Base-by-base conservation (phyloP, 2,329 filamentous ascomycete species). In the Paracamarosporium sp. region DNA sequence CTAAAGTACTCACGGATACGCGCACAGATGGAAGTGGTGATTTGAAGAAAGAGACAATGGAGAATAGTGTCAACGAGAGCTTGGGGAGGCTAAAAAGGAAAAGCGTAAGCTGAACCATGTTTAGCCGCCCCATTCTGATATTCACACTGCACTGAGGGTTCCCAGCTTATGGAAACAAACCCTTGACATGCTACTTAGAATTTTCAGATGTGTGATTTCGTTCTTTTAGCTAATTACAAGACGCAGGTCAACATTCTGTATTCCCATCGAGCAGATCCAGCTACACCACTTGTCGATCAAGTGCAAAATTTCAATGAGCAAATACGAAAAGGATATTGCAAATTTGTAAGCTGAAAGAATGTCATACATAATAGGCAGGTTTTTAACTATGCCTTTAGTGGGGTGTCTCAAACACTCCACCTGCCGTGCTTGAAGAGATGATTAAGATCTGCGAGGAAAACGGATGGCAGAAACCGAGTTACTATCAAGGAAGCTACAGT, bases 401-500 rank as follows among this genome's bases (percentile, higher is more conserved):
- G 59, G 59, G 55, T 17, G 52, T 61, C 27, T 58, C 52, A 4
- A 61, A 61, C 38, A 47, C 50, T 9, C 25, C 55, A 13, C 52
- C 53, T 8, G 31, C 35, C 9, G 45, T 55, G 20, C 48, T 61
- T 6, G 47, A 56, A 46, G 20, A 53, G 24, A 53, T 61, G 20
- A 50, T 58, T 15, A 45, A 44, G 15, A 45, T 61, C 20, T 61
- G 59, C 50, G 55, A 61, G 25, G 25, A 61, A 24, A 56, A 61
- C 5, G 52, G 52, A 15, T 53, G 47, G 47, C 27, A 52, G 53
- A 61, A 61, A 44, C 59, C 59, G 25, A 50, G 52, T 17, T 58
- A 45, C 44, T 58, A 58, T 27, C 59, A 58, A 40, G 59, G 59
- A 40, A 51, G 47, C 30, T 61, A 61, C 45, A 61, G 55, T 24